Base-by-base conservation (phyloP, 2,329 filamentous ascomycete species). In the Fusarium sp. region DNA sequence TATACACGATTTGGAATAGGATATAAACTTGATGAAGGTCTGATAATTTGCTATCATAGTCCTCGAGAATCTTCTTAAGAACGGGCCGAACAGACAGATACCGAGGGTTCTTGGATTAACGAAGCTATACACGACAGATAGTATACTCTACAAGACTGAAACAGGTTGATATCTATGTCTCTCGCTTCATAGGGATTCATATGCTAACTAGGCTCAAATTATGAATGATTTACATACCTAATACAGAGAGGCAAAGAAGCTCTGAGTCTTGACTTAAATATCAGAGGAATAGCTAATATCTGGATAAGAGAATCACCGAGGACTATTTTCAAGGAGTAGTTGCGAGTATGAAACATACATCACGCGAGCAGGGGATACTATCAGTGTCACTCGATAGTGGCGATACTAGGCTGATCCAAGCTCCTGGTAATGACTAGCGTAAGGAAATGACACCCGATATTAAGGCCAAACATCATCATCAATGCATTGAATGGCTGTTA, bases 121-220 rank as follows among this genome's bases (percentile, higher is more conserved):
- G 23, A 27, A 39, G 15, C 19, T 39, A 18, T n/a, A 5, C 19
- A 12, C 4, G 1, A 23, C 11, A 16, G 10, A 21, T 16, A 5
- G 1, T 29, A 27, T 27, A 21, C 6, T 18, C 5, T 10, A 2
- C 0, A 5, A 38, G 4, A 1, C 23, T 39, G 49, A 39, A 21
- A 39, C 33, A 18, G 4, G 19, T 39, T 27, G 15, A n/a, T 39
- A 29, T 18, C 23, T n/a, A n/a, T 29, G 11, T n/a, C 14, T 39
- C 18, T 27, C 7, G 7, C 3, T 38, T n/a, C 19, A 7, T 10
- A 5, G 25, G 18, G 15, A 29, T 41, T 14, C 4, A n/a, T n/a
- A 54, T 5, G 18, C 0, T 14, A 6, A 3, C 5, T 2, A 29
- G 3, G 10, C 19, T 12, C 3, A 8, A 3, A 39, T 3, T 16